Evolutionary conservation across 1,139 yeast species (phyloP).

Genomic region (Suhomyces wounanorum): DNA sequence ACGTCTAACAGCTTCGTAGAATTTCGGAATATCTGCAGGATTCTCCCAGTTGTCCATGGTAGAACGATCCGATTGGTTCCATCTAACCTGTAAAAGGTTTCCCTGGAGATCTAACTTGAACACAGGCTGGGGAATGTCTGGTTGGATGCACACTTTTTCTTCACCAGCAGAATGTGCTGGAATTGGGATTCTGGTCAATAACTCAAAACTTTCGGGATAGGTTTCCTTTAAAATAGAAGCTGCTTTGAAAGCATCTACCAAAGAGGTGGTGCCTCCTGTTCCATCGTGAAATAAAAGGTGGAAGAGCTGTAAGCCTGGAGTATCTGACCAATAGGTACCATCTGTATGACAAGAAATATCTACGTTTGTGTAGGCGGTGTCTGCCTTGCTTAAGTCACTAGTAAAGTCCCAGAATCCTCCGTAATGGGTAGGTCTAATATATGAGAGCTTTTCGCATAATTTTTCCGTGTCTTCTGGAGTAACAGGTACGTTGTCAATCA

Average conservation of each 20-base stretch:
- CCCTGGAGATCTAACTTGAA: constrained; percentile 59
- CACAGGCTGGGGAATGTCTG: constrained; percentile 61
- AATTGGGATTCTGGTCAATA: constrained; percentile 53
- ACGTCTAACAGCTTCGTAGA: constrained; percentile 59
- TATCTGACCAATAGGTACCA: constrained; percentile 78
- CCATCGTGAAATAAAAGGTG: constrained; percentile 70
- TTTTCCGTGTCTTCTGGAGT: constrained; percentile 62
- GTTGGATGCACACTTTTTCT: constrained; percentile 64
- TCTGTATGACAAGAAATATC: constrained; percentile 72
- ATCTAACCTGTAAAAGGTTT: constrained; percentile 63
- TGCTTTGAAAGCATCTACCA: constrained; percentile 69
- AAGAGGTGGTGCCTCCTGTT: constrained; percentile 70
- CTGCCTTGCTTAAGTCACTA: constrained; percentile 68
- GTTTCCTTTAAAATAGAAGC: constrained; percentile 51
- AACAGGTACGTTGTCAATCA: constrained; percentile 64
- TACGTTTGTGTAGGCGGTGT: constrained; percentile 74
- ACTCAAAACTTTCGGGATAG: constrained; percentile 57
- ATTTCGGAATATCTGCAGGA: constrained; percentile 55
- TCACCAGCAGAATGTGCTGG: constrained; percentile 85
- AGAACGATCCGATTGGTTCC: constrained; percentile 77
- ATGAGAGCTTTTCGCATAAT: constrained; percentile 61
- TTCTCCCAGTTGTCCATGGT: constrained; percentile 60
- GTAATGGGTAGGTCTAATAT: constrained; percentile 72
- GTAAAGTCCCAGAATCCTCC: constrained; percentile 87
- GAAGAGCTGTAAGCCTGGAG: constrained; percentile 75